phyloP scores from a whole-genome alignment of 345 rosid genomes.

The Isatis tinctoria region DNA sequence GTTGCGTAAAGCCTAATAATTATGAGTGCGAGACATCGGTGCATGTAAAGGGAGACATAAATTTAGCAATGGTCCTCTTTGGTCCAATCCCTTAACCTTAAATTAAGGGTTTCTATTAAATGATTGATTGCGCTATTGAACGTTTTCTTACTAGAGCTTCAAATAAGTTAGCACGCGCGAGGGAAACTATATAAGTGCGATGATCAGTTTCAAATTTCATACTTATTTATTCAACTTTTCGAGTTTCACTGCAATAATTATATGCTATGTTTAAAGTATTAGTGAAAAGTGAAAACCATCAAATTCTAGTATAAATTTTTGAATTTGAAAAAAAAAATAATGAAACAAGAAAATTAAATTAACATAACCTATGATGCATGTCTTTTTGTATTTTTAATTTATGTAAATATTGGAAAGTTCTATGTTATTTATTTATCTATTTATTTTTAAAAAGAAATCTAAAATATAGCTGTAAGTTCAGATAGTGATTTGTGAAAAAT shows the following conservation, averaged over 20 bases:
- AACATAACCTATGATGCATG: background rate
- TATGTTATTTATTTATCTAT: no score
- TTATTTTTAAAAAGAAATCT: no score
- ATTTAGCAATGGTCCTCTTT: constrained; percentile 26
- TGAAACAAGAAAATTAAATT: background rate
- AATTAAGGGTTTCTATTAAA: constrained; percentile 17
- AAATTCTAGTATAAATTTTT: background rate
- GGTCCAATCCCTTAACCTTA: constrained; percentile 28
- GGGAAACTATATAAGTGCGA: background rate
- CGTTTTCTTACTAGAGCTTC: background rate
- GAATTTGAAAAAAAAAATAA: background rate
- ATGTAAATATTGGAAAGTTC: background rate
- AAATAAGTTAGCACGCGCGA: constrained; percentile 4
- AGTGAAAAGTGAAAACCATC: no score
- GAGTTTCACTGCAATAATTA: background rate
- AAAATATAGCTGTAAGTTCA: background rate
- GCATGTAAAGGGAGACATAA: constrained; percentile 29
- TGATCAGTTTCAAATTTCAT: background rate
- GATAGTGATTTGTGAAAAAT: background rate
- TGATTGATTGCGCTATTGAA: background rate
- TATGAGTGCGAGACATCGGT: constrained; percentile 28
- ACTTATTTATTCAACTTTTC: background rate
- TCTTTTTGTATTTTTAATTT: background rate
- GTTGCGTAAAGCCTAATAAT: constrained; percentile 31
- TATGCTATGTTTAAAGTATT: background rate